Evolutionary conservation across 352 stramenopile genomes (phyloP), one percentile per base, ranked within the genome.

Genomic region (Phytophthora pini): DNA sequence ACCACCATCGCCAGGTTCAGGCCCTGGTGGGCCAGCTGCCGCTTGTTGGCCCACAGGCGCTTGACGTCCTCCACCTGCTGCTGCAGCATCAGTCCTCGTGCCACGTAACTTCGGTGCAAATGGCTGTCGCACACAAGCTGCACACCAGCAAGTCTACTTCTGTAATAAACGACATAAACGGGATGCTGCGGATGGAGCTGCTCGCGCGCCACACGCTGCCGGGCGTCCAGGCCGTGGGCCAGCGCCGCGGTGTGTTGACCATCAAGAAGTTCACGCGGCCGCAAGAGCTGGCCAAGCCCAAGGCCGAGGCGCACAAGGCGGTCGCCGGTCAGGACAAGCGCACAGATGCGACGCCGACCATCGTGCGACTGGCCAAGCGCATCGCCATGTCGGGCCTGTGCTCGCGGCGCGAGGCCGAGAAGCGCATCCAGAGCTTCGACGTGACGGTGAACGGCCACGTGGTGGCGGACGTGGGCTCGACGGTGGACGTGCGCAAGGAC

Each of bases 1-100:
- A 99, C 95, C 70, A 99, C 98, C 95, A 99, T 98, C 52, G 95
- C 95, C 55, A 99, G 84, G 80, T 99, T 99, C 36, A 99, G 87
- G 31, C 88, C 77, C 80, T 99, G 98, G 76, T 99, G 98, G 51
- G 92, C 77, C 41, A 99, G 76, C 80, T 98, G 93, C 36, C 97
- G 92, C 83, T 99, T 99, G 83, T 99, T 99, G 56, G 89, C 90
- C 96, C 97, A 99, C 41, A 99, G 89, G 70, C 98, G 98, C 79
- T 99, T 99, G 39, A 99, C 90, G 73, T 99, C 96, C 31, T 94
- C 84, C 53, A 96, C 82, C 68, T 98, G 93, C 71, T 97, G 90
- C 61, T 89, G 77, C 53, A 97, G 55, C 61, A 91, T 75, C 76
- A 65, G 81, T 1, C n/a, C 26, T 45, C 51, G 12, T 56, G 65